Evolutionary conservation across 73 alveolate species (phyloP), one percentile per base, ranked within the genome.

Genomic region (Loxodes magnus): DNA sequence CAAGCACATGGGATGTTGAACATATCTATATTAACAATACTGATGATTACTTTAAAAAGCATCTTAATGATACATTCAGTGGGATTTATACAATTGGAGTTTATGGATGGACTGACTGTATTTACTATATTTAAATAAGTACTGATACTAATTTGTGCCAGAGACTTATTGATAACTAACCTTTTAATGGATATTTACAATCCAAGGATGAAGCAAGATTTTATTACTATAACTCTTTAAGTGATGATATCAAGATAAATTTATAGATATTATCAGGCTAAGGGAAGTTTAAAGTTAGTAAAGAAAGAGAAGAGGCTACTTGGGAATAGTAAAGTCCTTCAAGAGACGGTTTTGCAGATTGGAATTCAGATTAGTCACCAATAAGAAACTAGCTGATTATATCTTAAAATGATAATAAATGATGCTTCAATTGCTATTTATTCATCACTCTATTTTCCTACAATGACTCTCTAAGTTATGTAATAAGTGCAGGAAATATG

Each of bases 51-150:
- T 46, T 46, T 2, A 0, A 25, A 1, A 15, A n/a, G 43, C 20
- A 16, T n/a, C n/a, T n/a, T 2, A 25, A 24, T 1, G 50, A 10
- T 0, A 12, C 59, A 1, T 25, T 46, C 43, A 46, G 39, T n/a
- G 59, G 59, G 17, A 46, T 15, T 10, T 46, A 46, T 46, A 25
- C 27, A 12, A 46, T 46, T 46, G 59, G 59, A 46, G 39, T 46
- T 46, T 12, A 5, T n/a, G 39, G 39, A 7, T 20, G 20, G 9
- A 25, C 20, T 17, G 50, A 21, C n/a, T 25, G 43, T 21, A 25
- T 41, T 22, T 46, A 25, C 27, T n/a, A n/a, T n/a, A n/a, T n/a
- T n/a, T 10, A 21, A 22, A 10, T 46, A 10, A 46, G 14, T 7
- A 41, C 26, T 10, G 27, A 46, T 24, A 46, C 14, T 22, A 9